Evolutionary conservation across 768 basidiomycete species (phyloP).

Genomic region (Galerina marginata): DNA sequence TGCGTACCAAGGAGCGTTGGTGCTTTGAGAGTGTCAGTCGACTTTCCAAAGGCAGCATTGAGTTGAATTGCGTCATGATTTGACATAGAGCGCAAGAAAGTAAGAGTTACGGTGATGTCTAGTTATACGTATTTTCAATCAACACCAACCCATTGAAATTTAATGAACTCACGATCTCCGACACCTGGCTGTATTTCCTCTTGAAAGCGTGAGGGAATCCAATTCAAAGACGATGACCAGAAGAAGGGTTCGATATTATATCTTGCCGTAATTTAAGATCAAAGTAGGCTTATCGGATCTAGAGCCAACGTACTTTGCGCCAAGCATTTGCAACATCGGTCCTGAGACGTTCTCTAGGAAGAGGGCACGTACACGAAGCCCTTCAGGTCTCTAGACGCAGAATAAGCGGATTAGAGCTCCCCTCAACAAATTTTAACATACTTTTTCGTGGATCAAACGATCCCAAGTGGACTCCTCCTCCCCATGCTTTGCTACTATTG

Average conservation of each 20-base stretch:
- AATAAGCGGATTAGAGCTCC: not conserved
- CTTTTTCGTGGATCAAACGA: constrained; percentile 35
- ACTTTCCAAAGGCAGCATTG: constrained; percentile 17
- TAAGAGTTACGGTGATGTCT: constrained; percentile 66
- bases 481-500: constrained; percentile 24
- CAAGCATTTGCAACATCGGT: constrained; percentile 64
- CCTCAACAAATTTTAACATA: constrained; percentile 25
- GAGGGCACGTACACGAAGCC: constrained; percentile 52
- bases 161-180: constrained; percentile 55
- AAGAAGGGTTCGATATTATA: constrained; percentile 71
- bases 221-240: constrained; percentile 67
- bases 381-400: constrained; percentile 34
- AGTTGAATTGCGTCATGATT: constrained; percentile 30
- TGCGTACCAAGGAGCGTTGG: constrained; percentile 15
- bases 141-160: not conserved
- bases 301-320: constrained; percentile 48
- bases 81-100: constrained; percentile 55
- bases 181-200: constrained; percentile 45
- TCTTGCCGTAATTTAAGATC: constrained; percentile 55
- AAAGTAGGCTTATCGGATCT: constrained; percentile 32
- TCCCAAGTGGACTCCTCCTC: constrained; percentile 44
- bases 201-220: constrained; percentile 73
- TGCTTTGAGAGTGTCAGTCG: constrained; percentile 19
- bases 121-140: constrained; percentile 1
- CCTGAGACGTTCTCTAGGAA: constrained; percentile 60